A percentile compares a stretch with the other conserved stretches of the same genome.
Evolutionary conservation across 2,329 filamentous ascomycete genomes (phyloP).

Genomic region (Colletotrichum graminicola): DNA sequence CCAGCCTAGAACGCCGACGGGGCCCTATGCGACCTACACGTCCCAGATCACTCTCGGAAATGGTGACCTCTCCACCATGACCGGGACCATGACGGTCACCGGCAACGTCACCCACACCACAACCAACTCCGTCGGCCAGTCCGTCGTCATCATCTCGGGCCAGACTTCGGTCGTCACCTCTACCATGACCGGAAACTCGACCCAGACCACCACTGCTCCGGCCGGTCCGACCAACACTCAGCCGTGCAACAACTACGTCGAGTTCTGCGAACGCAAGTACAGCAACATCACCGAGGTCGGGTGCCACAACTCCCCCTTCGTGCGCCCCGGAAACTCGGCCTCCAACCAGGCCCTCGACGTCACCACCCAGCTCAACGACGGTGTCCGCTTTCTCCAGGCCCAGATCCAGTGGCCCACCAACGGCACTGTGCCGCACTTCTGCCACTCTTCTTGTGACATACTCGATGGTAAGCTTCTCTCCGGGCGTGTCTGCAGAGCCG

Average conservation of each 20-base stretch:
- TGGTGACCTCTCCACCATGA: constrained; percentile 44
- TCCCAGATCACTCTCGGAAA: constrained; percentile 58
- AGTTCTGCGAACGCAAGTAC: constrained; percentile 82
- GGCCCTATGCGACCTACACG: constrained; percentile 59
- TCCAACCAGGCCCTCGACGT: constrained; percentile 81
- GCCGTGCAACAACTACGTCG: constrained; percentile 82
- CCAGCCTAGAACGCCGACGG: constrained; percentile 56
- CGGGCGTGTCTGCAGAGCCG: no score
- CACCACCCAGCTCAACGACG: constrained; percentile 80
- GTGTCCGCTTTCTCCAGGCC: constrained; percentile 73
- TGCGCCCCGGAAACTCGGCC: constrained; percentile 75
- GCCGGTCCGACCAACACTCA: constrained; percentile 75
- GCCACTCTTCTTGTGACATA: constrained; percentile 86
- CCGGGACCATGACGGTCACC: constrained; percentile 51
- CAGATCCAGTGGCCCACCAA: constrained; percentile 71
- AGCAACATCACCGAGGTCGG: constrained; percentile 84
- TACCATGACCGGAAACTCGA: constrained; percentile 54
- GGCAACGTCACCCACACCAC: constrained; percentile 48
- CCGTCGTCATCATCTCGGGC: constrained; percentile 62
- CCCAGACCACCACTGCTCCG: constrained; percentile 56
- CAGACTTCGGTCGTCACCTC: constrained; percentile 58
- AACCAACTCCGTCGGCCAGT: constrained; percentile 48
- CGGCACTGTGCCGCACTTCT: constrained; percentile 74
- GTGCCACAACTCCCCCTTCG: constrained; percentile 86
- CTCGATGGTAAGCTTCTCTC: constrained; percentile 64